Conservation (phyloP, 1,139 yeast species). For the Geotrichum histeridarum region DNA sequence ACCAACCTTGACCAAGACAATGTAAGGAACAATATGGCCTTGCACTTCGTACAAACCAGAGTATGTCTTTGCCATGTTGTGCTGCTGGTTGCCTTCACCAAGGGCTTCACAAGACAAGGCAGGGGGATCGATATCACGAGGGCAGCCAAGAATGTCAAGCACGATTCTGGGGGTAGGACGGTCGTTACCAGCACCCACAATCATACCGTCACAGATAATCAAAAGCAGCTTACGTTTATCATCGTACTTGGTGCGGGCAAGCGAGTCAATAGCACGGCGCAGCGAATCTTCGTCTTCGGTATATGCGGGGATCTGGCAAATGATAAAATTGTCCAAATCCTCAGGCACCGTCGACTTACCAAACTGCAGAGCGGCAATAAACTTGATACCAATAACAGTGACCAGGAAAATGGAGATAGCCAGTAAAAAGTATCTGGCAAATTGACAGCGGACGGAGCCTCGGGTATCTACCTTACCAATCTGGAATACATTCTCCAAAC, state of each 20-base stretch:
- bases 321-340: conserved; percentile 40
- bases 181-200: conserved; percentile 44
- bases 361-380: conserved; percentile 41
- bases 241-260: conserved; percentile 40
- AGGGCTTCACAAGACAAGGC: conserved; percentile 39
- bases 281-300: conserved; percentile 43
- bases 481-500: conserved; percentile 39
- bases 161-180: conserved; percentile 43
- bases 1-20: conserved; percentile 43
- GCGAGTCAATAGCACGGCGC: conserved; percentile 42
- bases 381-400: conserved; percentile 37
- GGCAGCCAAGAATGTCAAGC: conserved; percentile 40
- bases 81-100: conserved; percentile 42
- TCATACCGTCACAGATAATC: conserved; percentile 43
- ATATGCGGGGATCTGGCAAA: conserved; percentile 43
- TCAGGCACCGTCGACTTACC: conserved; percentile 36
- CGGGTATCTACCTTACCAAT: conserved; percentile 41
- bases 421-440: conserved; percentile 41
- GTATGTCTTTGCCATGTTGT: conserved; percentile 41
- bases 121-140: conserved; percentile 40
- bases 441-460: conserved; percentile 37
- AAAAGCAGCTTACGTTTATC: conserved; percentile 41
- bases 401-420: conserved; percentile 41
- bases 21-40: conserved; percentile 43
- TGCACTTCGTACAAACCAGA: conserved; percentile 42